Evolutionary conservation across 345 rosid genomes (phyloP), one percentile per base, ranked within the genome.

Genomic region (Citrus australasica): DNA sequence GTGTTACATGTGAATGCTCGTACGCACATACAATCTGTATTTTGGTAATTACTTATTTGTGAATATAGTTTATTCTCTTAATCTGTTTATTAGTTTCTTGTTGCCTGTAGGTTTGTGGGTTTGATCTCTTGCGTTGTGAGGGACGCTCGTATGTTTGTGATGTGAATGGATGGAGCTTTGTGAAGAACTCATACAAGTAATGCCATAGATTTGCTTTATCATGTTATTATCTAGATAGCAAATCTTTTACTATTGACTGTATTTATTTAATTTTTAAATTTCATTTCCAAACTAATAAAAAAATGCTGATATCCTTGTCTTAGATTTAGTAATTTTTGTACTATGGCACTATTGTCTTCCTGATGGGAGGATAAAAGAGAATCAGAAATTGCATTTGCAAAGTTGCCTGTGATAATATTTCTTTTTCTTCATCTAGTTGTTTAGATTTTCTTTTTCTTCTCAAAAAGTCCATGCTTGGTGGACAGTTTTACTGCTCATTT

Each of bases 111-210:
- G 99, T 96, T 67, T 97, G 99, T 80, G 99, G 99, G 46, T 97
- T 97, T 84, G 99, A 97, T 91, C 98, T 97, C 25, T 80, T 97
- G 87, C 96, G 99, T 69, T 90, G 94, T 58, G 99, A 93, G 80
- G 99, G 99, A 53, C 89, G 96, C 33, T 97, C 98, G 32, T 97
- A 94, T 79, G 98, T 94, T 67, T 97, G 98, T 80, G 99, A 97
- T 82, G 99, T 97, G 76, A 97, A 97, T 86, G 99, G 99, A 72
- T 97, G 99, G 99, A 97, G 99, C 89, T 97, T 94, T 82, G 99
- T 97, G 85, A 97, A 97, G 89, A 97, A 97, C 86, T 97, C 99
- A 33, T 85, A 97, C 81, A 94, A 97, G 98, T 96, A 86, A 90
- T 87, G 78, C 82, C 22, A 27, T 76, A 21, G 42, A 25, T 63